Conservation (phyloP, 306 rosid species). For the Styphnolobium japonicum region DNA sequence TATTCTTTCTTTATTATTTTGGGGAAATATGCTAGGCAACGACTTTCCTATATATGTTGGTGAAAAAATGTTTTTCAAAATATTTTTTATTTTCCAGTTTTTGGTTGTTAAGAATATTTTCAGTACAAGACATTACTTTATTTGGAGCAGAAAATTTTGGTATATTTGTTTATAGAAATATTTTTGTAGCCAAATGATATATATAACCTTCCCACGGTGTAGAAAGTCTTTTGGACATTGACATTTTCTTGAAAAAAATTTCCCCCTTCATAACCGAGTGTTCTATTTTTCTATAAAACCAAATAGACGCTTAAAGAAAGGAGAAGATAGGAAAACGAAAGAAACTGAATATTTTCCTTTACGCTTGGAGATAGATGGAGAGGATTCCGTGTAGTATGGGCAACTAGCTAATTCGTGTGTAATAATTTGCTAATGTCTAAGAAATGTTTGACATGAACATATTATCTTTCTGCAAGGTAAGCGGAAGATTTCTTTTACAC, state of each 20-base stretch:
- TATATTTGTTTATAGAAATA: neutral
- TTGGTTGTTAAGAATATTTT: neutral
- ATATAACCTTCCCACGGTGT: neutral
- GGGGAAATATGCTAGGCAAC: neutral
- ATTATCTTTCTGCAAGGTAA: neutral
- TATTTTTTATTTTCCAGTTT: neutral
- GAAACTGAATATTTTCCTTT: slow-evolving; percentile 10
- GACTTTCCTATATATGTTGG: neutral
- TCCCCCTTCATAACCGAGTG: neutral
- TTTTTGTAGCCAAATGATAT: neutral
- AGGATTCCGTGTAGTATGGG: neutral
- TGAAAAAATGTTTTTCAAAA: neutral
- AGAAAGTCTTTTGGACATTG: neutral
- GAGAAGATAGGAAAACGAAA: neutral
- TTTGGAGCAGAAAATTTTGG: neutral
- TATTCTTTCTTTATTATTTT: no score
- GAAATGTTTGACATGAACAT: neutral
- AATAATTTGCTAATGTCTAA: neutral
- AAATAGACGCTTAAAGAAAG: slow-evolving; percentile 4
- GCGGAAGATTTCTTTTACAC: no score
- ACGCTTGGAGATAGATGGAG: slow-evolving; percentile 7
- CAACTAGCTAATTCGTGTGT: neutral
- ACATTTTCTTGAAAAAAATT: neutral
- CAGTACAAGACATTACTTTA: neutral
- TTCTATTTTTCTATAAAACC: neutral